Percentiles rank a stretch among this genome's conserved stretches.
Conservation (phyloP, 2,329 filamentous ascomycete genomes). For the Ophiostoma ips region DNA sequence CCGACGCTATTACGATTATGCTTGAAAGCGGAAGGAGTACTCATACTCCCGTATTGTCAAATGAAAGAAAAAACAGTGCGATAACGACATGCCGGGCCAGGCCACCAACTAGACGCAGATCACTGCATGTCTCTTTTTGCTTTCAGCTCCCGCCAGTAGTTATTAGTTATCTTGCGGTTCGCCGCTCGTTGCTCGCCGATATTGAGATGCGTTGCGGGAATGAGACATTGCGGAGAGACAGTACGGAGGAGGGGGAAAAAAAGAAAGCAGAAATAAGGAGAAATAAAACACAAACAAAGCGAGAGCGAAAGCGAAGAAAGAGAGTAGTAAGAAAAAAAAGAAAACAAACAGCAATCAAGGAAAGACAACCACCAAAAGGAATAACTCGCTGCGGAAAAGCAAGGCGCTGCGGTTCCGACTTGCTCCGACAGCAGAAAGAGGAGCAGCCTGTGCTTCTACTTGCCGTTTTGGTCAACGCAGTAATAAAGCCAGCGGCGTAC, state of each 20-base stretch:
- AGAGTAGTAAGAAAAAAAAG: background rate
- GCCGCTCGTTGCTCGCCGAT: too few relatives aligned
- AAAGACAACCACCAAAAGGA: background rate
- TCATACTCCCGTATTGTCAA: too few relatives aligned
- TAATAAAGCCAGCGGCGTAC: too few relatives aligned
- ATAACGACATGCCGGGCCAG: too few relatives aligned
- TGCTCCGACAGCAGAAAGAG: background rate
- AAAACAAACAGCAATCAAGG: background rate
- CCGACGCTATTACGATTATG: too few relatives aligned
- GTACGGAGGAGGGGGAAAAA: background rate
- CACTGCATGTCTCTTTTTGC: too few relatives aligned
- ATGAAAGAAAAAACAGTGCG: too few relatives aligned
- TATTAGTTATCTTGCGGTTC: too few relatives aligned
- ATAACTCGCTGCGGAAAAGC: background rate
- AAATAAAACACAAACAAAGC: background rate
- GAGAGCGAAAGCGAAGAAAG: background rate
- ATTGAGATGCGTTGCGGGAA: background rate
- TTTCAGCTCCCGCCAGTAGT: too few relatives aligned
- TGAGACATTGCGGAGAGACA: constrained; percentile 1
- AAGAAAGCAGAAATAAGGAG: background rate
- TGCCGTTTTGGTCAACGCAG: too few relatives aligned
- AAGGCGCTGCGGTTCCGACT: constrained; percentile 2
- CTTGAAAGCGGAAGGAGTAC: too few relatives aligned
- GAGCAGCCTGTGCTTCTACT: background rate
- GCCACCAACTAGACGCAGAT: too few relatives aligned